A percentile compares a stretch with the other conserved stretches of the same genome.
phyloP scores from a whole-genome alignment of 768 basidiomycete genomes.

The Psilocybe cyanescens region DNA sequence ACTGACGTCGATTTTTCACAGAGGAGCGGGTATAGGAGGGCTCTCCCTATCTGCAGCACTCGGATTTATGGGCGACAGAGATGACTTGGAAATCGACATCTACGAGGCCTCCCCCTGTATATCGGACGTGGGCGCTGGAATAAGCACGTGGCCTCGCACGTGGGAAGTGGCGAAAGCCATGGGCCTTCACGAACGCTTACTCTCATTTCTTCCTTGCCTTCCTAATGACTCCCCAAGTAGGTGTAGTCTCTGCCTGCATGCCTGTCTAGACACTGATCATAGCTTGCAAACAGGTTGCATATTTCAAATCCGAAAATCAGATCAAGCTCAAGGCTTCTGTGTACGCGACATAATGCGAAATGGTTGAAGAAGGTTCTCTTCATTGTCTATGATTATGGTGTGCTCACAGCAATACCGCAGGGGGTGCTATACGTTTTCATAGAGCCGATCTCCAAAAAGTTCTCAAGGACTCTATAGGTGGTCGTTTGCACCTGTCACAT shows the following conservation, averaged over 20 bases:
- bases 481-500: constrained; percentile 37
- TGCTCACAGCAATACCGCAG: constrained; percentile 17
- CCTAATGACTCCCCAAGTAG: constrained; percentile 21
- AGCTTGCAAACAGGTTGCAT: constrained; percentile 12
- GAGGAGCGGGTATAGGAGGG: constrained; percentile 22
- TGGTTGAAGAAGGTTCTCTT: constrained; percentile 12
- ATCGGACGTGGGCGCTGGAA: constrained; percentile 47
- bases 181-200: constrained; percentile 32
- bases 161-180: constrained; percentile 42
- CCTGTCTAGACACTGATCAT: neutral
- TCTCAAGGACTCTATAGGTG: constrained; percentile 33
- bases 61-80: constrained; percentile 18
- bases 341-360: constrained; percentile 27
- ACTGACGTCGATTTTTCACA: neutral
- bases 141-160: constrained; percentile 42
- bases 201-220: constrained; percentile 13
- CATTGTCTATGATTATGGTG: neutral
- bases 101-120: constrained; percentile 45
- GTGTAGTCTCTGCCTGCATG: neutral
- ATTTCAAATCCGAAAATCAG: constrained; percentile 32
- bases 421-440: constrained; percentile 33
- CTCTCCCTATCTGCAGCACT: constrained; percentile 24
- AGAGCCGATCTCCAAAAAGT: constrained; percentile 39
- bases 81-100: constrained; percentile 36
- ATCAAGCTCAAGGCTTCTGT: constrained; percentile 32